Evolutionary conservation across 2,329 filamentous ascomycete genomes (phyloP).

Genomic region (Arthrobotrys musiformis): DNA sequence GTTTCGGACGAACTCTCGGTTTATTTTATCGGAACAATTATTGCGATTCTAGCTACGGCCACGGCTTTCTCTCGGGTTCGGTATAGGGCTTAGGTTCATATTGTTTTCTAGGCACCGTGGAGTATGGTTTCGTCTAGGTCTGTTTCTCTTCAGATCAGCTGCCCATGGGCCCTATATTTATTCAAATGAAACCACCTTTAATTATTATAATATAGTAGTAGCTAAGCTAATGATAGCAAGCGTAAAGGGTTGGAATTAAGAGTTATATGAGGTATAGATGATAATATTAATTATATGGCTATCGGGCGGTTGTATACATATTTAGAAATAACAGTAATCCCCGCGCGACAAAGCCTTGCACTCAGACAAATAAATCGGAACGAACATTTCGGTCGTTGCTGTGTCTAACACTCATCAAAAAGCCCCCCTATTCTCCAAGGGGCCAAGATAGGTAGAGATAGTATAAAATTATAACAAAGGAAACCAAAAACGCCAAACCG

Average conservation of each 20-base stretch:
- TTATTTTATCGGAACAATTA: slow-evolving; percentile 31
- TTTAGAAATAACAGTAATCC: neutral
- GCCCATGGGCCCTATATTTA: neutral
- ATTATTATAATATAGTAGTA: neutral
- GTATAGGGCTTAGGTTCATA: neutral
- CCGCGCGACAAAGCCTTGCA: neutral
- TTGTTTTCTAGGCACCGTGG: neutral
- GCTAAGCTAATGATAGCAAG: neutral
- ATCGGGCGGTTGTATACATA: slow-evolving; percentile 18
- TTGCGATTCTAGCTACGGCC: slow-evolving; percentile 24
- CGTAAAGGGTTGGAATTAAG: neutral
- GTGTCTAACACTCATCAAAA: neutral
- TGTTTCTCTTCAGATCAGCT: neutral
- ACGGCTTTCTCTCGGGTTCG: slow-evolving; percentile 4
- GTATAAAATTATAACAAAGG: neutral
- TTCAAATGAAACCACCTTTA: neutral
- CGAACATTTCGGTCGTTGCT: neutral
- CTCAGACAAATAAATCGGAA: neutral
- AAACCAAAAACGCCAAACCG: slow-evolving; percentile 43
- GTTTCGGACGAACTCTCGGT: slow-evolving; percentile 2
- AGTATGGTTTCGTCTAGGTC: slow-evolving; percentile 8
- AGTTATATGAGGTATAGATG: neutral
- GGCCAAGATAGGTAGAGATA: neutral
- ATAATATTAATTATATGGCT: neutral
- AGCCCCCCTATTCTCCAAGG: neutral